These are phyloP conservation scores for Cinchona pubescens DNA, from an alignment of 257 asterid genomes.

Conservation along the genomic window DNA sequence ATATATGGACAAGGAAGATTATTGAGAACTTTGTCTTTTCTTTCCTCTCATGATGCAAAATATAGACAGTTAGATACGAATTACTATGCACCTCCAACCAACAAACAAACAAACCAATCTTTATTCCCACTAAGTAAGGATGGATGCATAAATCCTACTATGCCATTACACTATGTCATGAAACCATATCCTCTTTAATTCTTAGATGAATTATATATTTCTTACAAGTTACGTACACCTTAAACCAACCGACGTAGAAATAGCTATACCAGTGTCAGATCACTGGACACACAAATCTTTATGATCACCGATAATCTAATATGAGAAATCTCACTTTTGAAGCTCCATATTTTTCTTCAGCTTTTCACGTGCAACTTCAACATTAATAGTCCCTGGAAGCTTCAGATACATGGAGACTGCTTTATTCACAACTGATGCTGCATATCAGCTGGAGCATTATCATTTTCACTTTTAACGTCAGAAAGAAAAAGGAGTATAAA, in stretches of 20 bases:
- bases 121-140: too few species aligned
- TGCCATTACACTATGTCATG: too few species aligned
- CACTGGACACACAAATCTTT: neutral
- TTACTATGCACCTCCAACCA: too few species aligned
- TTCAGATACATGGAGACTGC: slow-evolving; percentile 59
- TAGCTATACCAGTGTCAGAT: neutral
- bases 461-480: slow-evolving; percentile 21
- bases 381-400: slow-evolving; percentile 44
- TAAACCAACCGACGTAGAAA: neutral
- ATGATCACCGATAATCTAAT: slow-evolving; percentile 2
- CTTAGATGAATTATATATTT: too few species aligned
- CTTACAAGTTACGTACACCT: too few species aligned
- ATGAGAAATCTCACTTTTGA: slow-evolving; percentile 43
- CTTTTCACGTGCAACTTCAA: slow-evolving; percentile 76
- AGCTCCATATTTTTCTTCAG: slow-evolving; percentile 69
- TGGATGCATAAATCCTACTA: too few species aligned
- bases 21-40: too few species aligned
- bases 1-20: too few species aligned
- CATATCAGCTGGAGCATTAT: slow-evolving; percentile 65
- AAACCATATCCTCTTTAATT: too few species aligned
- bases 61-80: neutral
- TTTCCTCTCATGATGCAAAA: too few species aligned
- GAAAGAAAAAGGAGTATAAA: neutral
- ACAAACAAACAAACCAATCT: too few species aligned
- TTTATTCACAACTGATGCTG: slow-evolving; percentile 57